phyloP scores from a whole-genome alignment of 2,329 filamentous ascomycete species.

The Hymenotorrendiella dingleyae region DNA sequence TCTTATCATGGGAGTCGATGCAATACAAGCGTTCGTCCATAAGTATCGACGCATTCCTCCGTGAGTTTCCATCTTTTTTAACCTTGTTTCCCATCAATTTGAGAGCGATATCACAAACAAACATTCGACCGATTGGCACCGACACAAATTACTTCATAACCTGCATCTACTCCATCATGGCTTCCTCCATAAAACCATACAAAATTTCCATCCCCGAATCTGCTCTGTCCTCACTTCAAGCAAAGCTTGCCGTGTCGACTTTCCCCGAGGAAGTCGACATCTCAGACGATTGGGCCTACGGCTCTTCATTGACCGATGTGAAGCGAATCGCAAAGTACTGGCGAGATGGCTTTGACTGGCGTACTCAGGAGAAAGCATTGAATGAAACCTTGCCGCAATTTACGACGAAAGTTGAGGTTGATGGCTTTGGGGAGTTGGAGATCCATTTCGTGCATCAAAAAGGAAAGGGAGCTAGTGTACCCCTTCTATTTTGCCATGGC shows the following conservation, averaged over 20 bases:
- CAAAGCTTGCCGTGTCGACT: slow-evolving; percentile 4
- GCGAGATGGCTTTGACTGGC: slow-evolving; percentile 21
- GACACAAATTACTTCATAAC: background rate
- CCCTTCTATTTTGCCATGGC: slow-evolving; percentile 62
- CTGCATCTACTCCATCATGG: background rate
- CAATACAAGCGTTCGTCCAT: background rate
- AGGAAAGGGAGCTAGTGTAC: slow-evolving; percentile 49
- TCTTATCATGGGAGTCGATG: background rate
- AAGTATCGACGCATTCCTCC: background rate
- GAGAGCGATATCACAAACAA: background rate
- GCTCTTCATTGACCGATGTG: slow-evolving; percentile 3
- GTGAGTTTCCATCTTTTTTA: background rate
- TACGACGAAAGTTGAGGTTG: slow-evolving; percentile 39
- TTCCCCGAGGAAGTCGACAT: slow-evolving; percentile 8
- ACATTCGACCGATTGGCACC: background rate
- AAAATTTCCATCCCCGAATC: slow-evolving; percentile 8
- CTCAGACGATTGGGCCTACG: slow-evolving; percentile 9
- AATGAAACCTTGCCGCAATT: slow-evolving; percentile 22
- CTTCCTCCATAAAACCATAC: slow-evolving; percentile 6
- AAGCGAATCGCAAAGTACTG: slow-evolving; percentile 13
- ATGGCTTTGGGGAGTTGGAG: slow-evolving; percentile 52
- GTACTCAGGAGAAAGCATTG: slow-evolving; percentile 8
- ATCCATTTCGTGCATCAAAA: slow-evolving; percentile 60
- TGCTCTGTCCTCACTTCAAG: background rate
- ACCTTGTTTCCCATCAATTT: background rate